Percentiles rank a stretch among this genome's conserved stretches.
Evolutionary conservation across 2,329 filamentous ascomycete species (phyloP).

Genomic region (Talaromyces sp.): DNA sequence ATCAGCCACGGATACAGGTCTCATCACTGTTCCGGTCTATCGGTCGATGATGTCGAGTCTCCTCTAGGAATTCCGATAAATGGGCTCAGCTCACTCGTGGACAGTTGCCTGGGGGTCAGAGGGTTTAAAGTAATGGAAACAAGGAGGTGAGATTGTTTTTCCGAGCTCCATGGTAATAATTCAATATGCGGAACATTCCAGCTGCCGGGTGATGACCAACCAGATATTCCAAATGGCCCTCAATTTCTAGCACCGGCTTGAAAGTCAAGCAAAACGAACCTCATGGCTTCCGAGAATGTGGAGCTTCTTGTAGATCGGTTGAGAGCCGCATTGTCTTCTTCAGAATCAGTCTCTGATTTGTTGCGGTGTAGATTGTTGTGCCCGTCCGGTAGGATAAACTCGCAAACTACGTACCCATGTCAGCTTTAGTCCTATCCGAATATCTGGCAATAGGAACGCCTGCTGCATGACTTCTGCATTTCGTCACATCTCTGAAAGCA

Average conservation of each 20-base stretch:
- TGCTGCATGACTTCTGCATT: not conserved
- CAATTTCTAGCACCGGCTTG: not conserved
- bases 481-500: not conserved
- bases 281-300: not conserved
- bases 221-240: not conserved
- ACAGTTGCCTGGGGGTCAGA: not conserved
- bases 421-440: not conserved
- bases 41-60: not conserved
- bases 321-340: not conserved
- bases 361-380: not conserved
- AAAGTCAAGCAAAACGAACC: not conserved
- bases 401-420: not conserved
- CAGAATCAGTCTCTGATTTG: not conserved
- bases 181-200: conserved; percentile 1
- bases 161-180: not conserved
- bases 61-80: not conserved
- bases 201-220: not conserved
- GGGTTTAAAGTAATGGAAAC: not conserved
- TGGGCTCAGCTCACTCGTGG: conserved; percentile 1
- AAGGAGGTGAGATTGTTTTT: not conserved
- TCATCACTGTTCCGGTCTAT: not conserved
- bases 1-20: not conserved
- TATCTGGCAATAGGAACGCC: not conserved
- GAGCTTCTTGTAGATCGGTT: not conserved
- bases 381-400: not conserved